A percentile compares a stretch with the other conserved stretches of the same genome.
Evolutionary conservation across 768 basidiomycete genomes (phyloP).

Genomic region (Mycena indigotica): DNA sequence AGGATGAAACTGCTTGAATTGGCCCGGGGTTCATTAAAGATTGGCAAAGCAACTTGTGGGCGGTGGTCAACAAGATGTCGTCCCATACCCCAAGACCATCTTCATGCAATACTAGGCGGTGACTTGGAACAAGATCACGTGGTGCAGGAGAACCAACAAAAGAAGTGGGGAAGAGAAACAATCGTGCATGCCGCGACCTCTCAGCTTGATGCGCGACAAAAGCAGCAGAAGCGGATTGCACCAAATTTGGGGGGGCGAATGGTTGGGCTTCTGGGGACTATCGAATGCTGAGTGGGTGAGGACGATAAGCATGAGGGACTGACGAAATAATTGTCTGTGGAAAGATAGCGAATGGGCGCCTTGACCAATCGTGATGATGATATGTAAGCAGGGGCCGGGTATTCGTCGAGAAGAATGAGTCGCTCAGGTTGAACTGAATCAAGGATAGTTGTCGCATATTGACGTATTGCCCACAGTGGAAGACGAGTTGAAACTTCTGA

Average conservation of each 20-base stretch:
- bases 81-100: constrained; percentile 28
- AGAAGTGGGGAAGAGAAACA: constrained; percentile 53
- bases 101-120: constrained; percentile 37
- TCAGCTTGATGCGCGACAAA: constrained; percentile 44
- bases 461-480: constrained; percentile 53
- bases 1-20: no score
- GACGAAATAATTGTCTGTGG: constrained; percentile 25
- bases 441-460: constrained; percentile 47
- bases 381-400: constrained; percentile 52
- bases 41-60: background rate
- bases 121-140: constrained; percentile 35
- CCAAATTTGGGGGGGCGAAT: constrained; percentile 59
- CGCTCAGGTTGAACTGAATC: constrained; percentile 49
- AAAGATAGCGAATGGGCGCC: constrained; percentile 58
- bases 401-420: constrained; percentile 54
- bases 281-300: constrained; percentile 10
- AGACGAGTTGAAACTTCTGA: constrained; percentile 54
- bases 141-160: constrained; percentile 47
- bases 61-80: background rate
- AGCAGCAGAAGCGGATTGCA: constrained; percentile 57
- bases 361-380: constrained; percentile 38
- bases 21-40: background rate
- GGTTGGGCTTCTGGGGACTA: constrained; percentile 38
- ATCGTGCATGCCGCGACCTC: constrained; percentile 26
- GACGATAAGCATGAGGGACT: constrained; percentile 3